Evolutionary conservation across 768 basidiomycete genomes (phyloP), one percentile per base, ranked within the genome.

Genomic region (Trametopsis cervina): DNA sequence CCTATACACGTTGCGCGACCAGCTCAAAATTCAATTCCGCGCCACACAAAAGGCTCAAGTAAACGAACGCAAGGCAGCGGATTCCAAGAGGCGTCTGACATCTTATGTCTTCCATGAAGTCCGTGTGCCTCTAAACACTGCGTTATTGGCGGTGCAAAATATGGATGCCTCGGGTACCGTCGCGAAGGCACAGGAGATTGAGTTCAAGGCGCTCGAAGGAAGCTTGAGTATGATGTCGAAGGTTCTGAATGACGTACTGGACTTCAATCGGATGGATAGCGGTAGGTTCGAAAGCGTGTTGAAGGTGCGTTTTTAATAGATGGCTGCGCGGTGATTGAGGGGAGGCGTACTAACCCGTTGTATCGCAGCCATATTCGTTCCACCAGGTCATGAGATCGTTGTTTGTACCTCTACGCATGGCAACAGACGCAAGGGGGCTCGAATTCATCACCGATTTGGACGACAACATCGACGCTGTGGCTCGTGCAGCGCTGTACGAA

Each of bases 181-280:
- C 39, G 74, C 76, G 2, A 81, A 78, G 54, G 79, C 83, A 29
- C 85, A 92, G 58, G 82, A 86, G 52, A 81, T 94, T 48, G 92
- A 96, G 69, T 92, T 93, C 60, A 82, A 81, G 57, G 93, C 89
- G 4, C 73, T 93, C 15, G 80, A 81, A 56, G 86, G 86, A 1
- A 86, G 83, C 57, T 66, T 93, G 42, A 82, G 78, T 48, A 89
- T 89, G 84, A 93, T 93, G 92, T 81, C 82, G 29, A 88, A 89
- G 73, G 84, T 87, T 6, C 68, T 88, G 27, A 88, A 89, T 50
- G 87, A 89, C 59, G 83, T 89, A 44, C 71, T 89, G 35, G 87
- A 88, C 58, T 88, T 89, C 63, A 86, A 89, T 69, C 81, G 87
- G 36, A 86, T 89, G 83, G 89, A 93, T 57, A 85, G 85, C 48